These are phyloP conservation scores for Annulohypoxylon moriforme DNA, from an alignment of 495 filamentous ascomycete genomes.

Conservation along the genomic window DNA sequence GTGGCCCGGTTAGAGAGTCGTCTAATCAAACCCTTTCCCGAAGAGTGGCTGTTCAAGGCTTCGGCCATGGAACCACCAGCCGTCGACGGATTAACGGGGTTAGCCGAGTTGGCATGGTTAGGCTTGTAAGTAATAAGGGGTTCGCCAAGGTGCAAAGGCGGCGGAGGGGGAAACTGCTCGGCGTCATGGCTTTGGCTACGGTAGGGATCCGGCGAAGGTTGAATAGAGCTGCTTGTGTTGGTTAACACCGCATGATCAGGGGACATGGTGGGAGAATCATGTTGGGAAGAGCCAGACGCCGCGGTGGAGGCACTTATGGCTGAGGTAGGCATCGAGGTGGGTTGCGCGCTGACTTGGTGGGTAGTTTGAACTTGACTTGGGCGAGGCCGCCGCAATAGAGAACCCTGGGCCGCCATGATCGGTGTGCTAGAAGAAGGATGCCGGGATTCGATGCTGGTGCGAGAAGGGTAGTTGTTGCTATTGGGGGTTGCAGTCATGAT, in stretches of 20 bases:
- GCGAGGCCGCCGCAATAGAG: slow-evolving; percentile 50
- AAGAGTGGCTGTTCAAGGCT: slow-evolving; percentile 46
- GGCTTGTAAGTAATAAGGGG: slow-evolving; percentile 55
- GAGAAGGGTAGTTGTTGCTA: slow-evolving; percentile 44
- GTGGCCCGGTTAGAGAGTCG: slow-evolving; percentile 58
- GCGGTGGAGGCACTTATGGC: slow-evolving; percentile 57
- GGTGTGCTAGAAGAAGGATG: slow-evolving; percentile 44
- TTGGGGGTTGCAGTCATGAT: slow-evolving; percentile 53
- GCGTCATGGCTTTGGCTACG: slow-evolving; percentile 42
- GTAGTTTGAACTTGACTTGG: slow-evolving; percentile 56
- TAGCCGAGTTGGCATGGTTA: slow-evolving; percentile 54
- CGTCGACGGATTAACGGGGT: slow-evolving; percentile 45
- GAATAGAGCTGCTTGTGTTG: slow-evolving; percentile 53
- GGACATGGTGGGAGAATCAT: slow-evolving; percentile 57
- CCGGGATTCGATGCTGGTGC: slow-evolving; percentile 43
- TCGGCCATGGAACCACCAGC: slow-evolving; percentile 54
- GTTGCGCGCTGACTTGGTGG: slow-evolving; percentile 48
- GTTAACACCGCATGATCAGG: slow-evolving; percentile 54
- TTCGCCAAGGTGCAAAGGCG: slow-evolving; percentile 57
- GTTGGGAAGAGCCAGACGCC: slow-evolving; percentile 55
- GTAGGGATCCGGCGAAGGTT: slow-evolving; percentile 55
- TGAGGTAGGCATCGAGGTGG: slow-evolving; percentile 51
- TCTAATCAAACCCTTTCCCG: slow-evolving; percentile 53
- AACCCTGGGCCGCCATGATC: slow-evolving; percentile 43
- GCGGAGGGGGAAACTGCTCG: slow-evolving; percentile 45